A percentile compares a stretch with the other conserved stretches of the same genome.
Evolutionary conservation across 345 rosid species (phyloP).

Genomic region (Acer negundo): DNA sequence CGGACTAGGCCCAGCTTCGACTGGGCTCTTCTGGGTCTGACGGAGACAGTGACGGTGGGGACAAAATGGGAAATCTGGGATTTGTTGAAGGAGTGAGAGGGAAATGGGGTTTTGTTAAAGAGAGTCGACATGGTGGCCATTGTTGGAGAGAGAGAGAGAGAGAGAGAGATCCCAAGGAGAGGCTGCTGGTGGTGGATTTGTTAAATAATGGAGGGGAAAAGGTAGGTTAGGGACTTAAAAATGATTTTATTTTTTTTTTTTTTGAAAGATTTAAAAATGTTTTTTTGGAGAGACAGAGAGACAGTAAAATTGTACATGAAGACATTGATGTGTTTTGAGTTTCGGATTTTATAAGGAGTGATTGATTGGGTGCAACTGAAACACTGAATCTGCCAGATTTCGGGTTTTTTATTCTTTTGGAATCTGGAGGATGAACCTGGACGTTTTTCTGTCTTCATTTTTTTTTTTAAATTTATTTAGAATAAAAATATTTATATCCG

Average conservation of each 20-base stretch:
- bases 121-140: constrained; percentile 73
- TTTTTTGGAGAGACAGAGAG: not conserved
- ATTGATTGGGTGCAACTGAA: not conserved
- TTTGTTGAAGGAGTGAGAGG: constrained; percentile 46
- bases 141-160: constrained; percentile 21
- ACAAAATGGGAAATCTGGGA: constrained; percentile 39
- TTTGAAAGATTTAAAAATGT: no score
- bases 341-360: not conserved
- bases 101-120: constrained; percentile 36
- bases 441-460: constrained; percentile 15
- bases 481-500: not conserved
- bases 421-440: constrained; percentile 53
- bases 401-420: not conserved
- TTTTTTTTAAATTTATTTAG: not conserved
- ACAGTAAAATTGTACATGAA: not conserved
- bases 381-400: not conserved
- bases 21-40: constrained; percentile 20
- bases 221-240: constrained; percentile 14
- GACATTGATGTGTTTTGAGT: not conserved
- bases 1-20: constrained; percentile 27
- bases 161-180: constrained; percentile 15
- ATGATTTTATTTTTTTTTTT: not conserved
- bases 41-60: constrained; percentile 36
- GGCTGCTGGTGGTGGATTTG: not conserved
- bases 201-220: constrained; percentile 7